Base-by-base conservation (phyloP, 495 filamentous ascomycete genomes). In the Penicillium malachiteum region DNA sequence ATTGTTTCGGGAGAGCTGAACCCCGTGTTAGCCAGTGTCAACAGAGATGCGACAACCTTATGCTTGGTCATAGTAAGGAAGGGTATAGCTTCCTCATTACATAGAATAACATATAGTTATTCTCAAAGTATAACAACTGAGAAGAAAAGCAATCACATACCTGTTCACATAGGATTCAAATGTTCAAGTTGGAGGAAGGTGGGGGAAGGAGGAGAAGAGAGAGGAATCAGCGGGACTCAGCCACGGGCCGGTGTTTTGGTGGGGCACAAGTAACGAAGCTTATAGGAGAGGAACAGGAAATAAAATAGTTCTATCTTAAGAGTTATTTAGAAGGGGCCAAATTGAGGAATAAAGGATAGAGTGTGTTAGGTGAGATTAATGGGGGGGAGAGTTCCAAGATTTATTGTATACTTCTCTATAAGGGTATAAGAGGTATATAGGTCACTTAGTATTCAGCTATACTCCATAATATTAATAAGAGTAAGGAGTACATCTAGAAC, bases 221-320 rank as follows among this genome's bases (percentile, higher is more conserved):
- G 33, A 46, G 44, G 40, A 49, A 50, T 37, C 42, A 54, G 35
- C 48, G 57, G 53, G 40, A 55, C 51, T 58, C 50, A 58, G 56
- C 50, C 56, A 60, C 53, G 54, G 58, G 58, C 52, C 56, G 52
- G 32, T 26, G 21, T 13, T 56, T 13, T 52, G 50, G 50, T 52
- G 50, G 50, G 50, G 50, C 50, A 42, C 14, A 14, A 52, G 38
- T 39, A 32, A 30, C 26, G 31, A 30, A n/a, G 21, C 30, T 14
- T 14, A n/a, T 47, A 30, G 12, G 26, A 32, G 26, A 32, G 21
- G 8, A 48, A 12, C 31, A 35, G 31, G 7, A 48, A 48, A 18
- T 32, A 48, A 48, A 52, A 44, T 39, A 41, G 21, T 44, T 44
- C 12, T 44, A 44, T 44, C 18, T 44, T 14, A 6, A 30, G 41